phyloP scores from a whole-genome alignment of 1,139 yeast genomes.

The Yamadazyma membranifaciens region DNA sequence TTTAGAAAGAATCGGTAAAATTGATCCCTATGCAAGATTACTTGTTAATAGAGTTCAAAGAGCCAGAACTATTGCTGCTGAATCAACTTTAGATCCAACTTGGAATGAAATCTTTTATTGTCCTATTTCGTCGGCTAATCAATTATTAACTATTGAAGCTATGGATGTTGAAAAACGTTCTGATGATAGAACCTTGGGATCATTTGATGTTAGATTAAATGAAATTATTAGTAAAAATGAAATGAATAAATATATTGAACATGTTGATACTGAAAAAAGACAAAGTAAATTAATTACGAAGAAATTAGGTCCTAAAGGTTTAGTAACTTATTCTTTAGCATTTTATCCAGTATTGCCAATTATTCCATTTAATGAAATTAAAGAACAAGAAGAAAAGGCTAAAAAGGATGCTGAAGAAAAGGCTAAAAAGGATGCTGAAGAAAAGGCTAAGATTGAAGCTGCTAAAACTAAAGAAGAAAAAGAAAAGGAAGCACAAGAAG shows the following conservation, averaged over 20 bases:
- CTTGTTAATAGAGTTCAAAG: constrained; percentile 73
- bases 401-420: constrained; percentile 26
- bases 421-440: constrained; percentile 28
- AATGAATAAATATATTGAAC: constrained; percentile 62
- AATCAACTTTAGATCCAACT: constrained; percentile 71
- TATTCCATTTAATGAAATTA: constrained; percentile 69
- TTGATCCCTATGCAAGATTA: constrained; percentile 88
- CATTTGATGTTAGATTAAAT: constrained; percentile 64
- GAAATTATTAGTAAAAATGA: constrained; percentile 70
- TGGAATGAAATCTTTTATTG: constrained; percentile 85
- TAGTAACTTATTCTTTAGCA: constrained; percentile 65
- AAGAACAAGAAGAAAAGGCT: constrained; percentile 48
- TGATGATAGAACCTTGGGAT: constrained; percentile 84
- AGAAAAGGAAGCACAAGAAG: constrained; percentile 20
- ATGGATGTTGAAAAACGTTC: constrained; percentile 84
- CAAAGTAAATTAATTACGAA: constrained; percentile 62
- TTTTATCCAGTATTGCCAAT: constrained; percentile 84
- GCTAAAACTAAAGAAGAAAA: constrained; percentile 18
- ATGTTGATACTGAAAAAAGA: constrained; percentile 55
- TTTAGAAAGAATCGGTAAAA: constrained; percentile 82
- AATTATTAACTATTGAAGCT: constrained; percentile 77
- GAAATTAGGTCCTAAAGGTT: constrained; percentile 81
- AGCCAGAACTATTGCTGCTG: constrained; percentile 73
- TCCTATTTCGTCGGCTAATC: constrained; percentile 78
- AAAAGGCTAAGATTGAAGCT: constrained; percentile 24